These are phyloP conservation scores for Cystofilobasidium ferigula DNA, from an alignment of 768 basidiomycete species.

Conservation along the genomic window DNA sequence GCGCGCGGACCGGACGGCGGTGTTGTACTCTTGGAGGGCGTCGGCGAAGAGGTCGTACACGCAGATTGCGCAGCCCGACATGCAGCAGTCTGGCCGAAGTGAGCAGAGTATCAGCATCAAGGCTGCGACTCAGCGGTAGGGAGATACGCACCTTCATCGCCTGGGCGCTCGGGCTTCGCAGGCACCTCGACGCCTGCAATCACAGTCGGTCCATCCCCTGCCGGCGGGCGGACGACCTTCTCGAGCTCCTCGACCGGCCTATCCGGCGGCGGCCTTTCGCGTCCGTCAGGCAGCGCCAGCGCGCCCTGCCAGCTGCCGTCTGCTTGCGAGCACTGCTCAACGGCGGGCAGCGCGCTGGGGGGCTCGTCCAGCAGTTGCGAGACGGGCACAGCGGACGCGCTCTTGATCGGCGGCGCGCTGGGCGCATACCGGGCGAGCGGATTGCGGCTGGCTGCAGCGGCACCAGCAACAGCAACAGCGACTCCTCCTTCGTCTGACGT, in stretches of 20 bases:
- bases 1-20: conserved; percentile 47
- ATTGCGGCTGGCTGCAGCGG: not conserved
- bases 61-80: conserved; percentile 88
- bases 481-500: not conserved
- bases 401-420: not conserved
- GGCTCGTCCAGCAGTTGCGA: not conserved
- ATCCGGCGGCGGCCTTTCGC: not conserved
- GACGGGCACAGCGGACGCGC: not conserved
- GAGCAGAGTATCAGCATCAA: not conserved
- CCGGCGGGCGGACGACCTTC: not conserved
- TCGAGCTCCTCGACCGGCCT: not conserved
- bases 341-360: not conserved
- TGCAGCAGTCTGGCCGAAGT: conserved; percentile 65
- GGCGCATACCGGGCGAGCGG: not conserved
- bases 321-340: not conserved
- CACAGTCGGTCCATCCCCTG: conserved; percentile 17
- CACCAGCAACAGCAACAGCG: no score
- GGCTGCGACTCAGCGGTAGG: not conserved
- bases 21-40: conserved; percentile 52
- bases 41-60: conserved; percentile 82
- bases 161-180: conserved; percentile 34
- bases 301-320: not conserved
- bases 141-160: conserved; percentile 34
- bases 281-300: not conserved
- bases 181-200: conserved; percentile 34